Percentiles rank a stretch among this genome's conserved stretches.
These are phyloP conservation scores for Candida ovalis DNA, from an alignment of 805 yeast species.

Conservation along the genomic window DNA sequence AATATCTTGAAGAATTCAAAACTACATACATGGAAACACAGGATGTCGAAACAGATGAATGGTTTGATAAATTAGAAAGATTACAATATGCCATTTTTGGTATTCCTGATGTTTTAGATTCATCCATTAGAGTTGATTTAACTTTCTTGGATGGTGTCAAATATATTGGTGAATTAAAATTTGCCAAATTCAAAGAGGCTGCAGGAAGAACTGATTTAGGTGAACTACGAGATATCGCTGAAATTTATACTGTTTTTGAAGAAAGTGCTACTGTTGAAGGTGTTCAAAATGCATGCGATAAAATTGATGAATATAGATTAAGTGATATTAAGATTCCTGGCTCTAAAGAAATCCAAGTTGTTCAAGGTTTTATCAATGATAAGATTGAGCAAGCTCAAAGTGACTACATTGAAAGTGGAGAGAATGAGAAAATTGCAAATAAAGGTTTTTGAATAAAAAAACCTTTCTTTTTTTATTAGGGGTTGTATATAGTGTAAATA, in stretches of 20 bases:
- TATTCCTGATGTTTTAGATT: constrained; percentile 64
- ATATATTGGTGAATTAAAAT: constrained; percentile 65
- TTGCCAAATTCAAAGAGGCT: constrained; percentile 41
- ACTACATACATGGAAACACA: constrained; percentile 53
- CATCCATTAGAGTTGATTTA: constrained; percentile 54
- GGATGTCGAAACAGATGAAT: constrained; percentile 50
- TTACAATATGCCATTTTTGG: constrained; percentile 82
- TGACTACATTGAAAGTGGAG: constrained; percentile 10
- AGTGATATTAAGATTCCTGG: constrained; percentile 31
- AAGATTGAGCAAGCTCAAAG: constrained; percentile 25
- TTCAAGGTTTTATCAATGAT: constrained; percentile 32
- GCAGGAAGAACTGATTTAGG: constrained; percentile 40
- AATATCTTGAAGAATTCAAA: constrained; percentile 55
- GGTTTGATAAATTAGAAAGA: constrained; percentile 69
- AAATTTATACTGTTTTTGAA: constrained; percentile 34
- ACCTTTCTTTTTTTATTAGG: background rate
- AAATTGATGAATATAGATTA: constrained; percentile 33
- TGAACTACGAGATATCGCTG: constrained; percentile 38
- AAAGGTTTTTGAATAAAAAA: constrained; percentile 1
- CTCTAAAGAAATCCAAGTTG: constrained; percentile 33
- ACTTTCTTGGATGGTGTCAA: constrained; percentile 64
- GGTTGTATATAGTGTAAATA: background rate
- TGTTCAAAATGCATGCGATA: constrained; percentile 30
- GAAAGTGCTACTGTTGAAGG: constrained; percentile 35
- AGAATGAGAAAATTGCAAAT: constrained; percentile 1